Base-by-base conservation (phyloP, 2,329 filamentous ascomycete species). In the Penicillium sp. region DNA sequence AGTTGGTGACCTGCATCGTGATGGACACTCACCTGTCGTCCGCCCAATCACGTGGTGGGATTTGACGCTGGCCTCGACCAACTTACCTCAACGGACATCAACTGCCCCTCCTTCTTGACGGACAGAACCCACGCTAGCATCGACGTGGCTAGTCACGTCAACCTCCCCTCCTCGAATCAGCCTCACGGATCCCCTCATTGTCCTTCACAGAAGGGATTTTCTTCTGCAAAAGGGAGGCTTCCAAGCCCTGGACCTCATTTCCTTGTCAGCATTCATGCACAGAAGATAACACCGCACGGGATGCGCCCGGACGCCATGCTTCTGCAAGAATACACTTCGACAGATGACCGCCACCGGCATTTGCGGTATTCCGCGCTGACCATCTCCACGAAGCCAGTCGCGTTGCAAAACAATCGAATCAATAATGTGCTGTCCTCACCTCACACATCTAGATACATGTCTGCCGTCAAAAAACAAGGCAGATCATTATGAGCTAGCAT, bases 11-110 rank as follows among this genome's bases (percentile, higher is more conserved):
- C 28, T 54, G 57, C 49, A 41, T 38, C 42, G 59, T 62, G 59
- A 61, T 51, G 52, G 42, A 50, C 52, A 42, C 17, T 47, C 48
- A 41, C 48, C n/a, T 17, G 31, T 12, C 38, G 12, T 12, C 22
- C 2, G n/a, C 2, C 59, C 63, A 63, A 62, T 64, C 63, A 68
- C 20, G 25, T 22, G 20, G 48, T 34, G 38, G 12, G 12, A 55
- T 54, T 67, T 67, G 64, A 64, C 66, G 67, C 64, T 63, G 53
- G 59, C 57, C 52, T 60, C 60, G 60, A 53, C 43, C 50, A 43
- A 53, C 11, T 34, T 22, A 53, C 39, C 25, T 5, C 25, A 4
- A 25, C 25, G 25, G 4, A 25, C 25, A 38, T 41, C 37, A 41
- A 52, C 35, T 52, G 25, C 31, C 38, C 37, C 49, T 7, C 17